Evolutionary conservation across 768 basidiomycete species (phyloP).

Genomic region (Kwoniella shandongensis): DNA sequence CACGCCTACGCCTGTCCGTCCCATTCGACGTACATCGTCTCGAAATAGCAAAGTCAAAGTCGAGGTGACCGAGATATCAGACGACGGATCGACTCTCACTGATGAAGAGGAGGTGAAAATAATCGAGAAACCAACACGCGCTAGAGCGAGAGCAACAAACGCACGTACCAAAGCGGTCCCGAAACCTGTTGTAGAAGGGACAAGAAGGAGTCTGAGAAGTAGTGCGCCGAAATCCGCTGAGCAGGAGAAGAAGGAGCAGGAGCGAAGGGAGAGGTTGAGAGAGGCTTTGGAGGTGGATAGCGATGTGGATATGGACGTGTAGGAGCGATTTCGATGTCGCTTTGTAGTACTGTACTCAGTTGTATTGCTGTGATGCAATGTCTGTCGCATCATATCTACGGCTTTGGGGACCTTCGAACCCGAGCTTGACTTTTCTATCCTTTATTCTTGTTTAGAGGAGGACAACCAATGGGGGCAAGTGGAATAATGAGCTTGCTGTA

Average conservation of each 20-base stretch:
- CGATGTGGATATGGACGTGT: constrained; percentile 14
- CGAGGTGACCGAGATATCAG: neutral
- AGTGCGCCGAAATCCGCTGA: constrained; percentile 15
- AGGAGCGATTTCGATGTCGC: neutral
- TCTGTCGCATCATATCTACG: too few species aligned
- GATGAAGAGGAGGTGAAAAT: constrained; percentile 2
- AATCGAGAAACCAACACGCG: neutral
- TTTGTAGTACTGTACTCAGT: too few species aligned
- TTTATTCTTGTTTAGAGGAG: too few species aligned
- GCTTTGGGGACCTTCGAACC: too few species aligned
- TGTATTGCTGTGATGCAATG: too few species aligned
- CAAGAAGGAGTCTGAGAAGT: constrained; percentile 17
- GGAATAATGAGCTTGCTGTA: too few species aligned
- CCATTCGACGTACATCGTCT: neutral
- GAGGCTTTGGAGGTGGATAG: constrained; percentile 17
- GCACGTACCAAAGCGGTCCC: neutral
- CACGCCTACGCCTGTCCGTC: neutral
- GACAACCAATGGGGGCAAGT: too few species aligned
- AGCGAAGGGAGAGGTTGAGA: constrained; percentile 8
- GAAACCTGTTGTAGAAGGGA: neutral
- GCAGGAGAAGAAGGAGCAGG: constrained; percentile 11
- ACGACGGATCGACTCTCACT: neutral
- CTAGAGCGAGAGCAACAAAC: neutral
- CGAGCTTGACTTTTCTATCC: too few species aligned
- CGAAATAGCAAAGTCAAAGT: neutral